Evolutionary conservation across 306 rosid species (phyloP), one percentile per base, ranked within the genome.

Genomic region (Acacia melanoxylon): DNA sequence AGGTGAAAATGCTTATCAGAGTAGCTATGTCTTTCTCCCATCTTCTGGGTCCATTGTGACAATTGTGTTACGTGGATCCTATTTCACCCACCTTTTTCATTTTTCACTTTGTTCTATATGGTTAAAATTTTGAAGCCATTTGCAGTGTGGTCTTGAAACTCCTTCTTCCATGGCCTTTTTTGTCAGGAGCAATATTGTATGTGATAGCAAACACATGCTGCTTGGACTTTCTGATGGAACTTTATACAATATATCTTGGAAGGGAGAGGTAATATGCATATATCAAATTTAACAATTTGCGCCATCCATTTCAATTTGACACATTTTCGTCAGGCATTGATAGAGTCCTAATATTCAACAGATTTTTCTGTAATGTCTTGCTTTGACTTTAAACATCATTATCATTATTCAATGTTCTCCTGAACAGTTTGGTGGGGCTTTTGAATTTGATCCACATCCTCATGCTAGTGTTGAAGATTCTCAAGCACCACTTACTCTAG

Each of bases 201-300:
- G 94, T 42, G 98, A 95, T 76, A 92, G 81, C 84, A 93, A 86
- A 80, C 92, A 93, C 79, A 86, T 95, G 97, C 87, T 95, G 74
- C 86, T 93, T 78, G 98, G 99, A 84, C 97, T 95, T 85, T 95
- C 98, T 54, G 89, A 89, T 93, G 98, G 97, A 86, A 91, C 92
- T 83, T 88, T 92, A 74, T 93, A 91, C 84, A 89, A 92, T 78
- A 87, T 95, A 80, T 93, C 99, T 49, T 95, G 99, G 99, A 95
- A 95, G 89, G 96, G 95, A 72, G 98, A 93, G 98, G 99, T 95
- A 95, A 84, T 82, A 65, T 69, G 74, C 52, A 78, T 78, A 66
- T 70, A 70, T 79, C 61, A 19, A 61, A 61, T 61, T 75, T 22
- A 78, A 25, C 65, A 81, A 54, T 79, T 70, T 81, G 54, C 54